Evolutionary conservation across 179 eudicot species (phyloP), one percentile per base, ranked within the genome.

Genomic region (Corrigiola litoralis): DNA sequence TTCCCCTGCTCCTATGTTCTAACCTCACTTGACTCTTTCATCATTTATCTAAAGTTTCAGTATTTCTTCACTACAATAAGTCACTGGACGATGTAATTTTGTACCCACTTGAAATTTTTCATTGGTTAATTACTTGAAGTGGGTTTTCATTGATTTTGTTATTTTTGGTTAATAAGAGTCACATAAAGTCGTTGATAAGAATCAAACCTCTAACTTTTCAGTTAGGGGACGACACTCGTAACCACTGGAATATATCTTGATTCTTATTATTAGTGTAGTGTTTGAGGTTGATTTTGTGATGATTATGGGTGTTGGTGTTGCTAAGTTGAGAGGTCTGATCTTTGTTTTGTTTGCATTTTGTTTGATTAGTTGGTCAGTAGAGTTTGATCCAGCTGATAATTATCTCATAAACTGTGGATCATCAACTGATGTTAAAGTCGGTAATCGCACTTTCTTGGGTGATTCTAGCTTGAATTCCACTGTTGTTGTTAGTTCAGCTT

Each of bases 391-490:
- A 57, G 34, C 61, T 36, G 61, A 57, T 8, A 57, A 57, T 13
- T 57, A 57, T 21, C 61, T 57, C 45, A 34, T 57, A 11, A 57
- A 57, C 29, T 57, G 61, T 57, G 61, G 61, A 57, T 57, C 61
- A 57, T 21, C 29, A 4, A 34, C 45, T 34, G 23, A 57, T 36
- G 45, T 16, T 57, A 18, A 42, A 20, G 18, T 57, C 11, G 45
- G 17, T 17, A 57, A 34, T 10, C 61, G 45, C n/a, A 10, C 5
- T 34, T 57, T 57, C 36, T 8, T 10, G 45, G 3, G 17, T 34
- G 61, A 57, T 36, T 21, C 61, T 34, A 57, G 16, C 45, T 57
- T 57, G 12, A 57, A 57, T 36, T 57, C 45, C 29, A 57, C 45
- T 20, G 23, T 57, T 36, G 45, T 57, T 57, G 27, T 57, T n/a